Conservation (phyloP, 345 rosid species). For the Sonneratia caseolaris region DNA sequence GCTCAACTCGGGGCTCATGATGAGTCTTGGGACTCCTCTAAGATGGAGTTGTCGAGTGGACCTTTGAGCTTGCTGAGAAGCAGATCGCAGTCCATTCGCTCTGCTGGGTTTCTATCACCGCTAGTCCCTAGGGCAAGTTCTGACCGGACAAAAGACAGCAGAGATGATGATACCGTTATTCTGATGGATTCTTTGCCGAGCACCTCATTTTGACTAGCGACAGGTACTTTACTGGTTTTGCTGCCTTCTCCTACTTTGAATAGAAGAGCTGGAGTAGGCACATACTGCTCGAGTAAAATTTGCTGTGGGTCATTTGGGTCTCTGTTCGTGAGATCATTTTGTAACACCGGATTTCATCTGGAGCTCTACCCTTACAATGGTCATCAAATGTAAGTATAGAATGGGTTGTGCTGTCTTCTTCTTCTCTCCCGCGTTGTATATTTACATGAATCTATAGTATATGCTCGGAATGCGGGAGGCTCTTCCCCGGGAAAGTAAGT, state of each 20-base stretch:
- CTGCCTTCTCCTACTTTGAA: conserved; percentile 3
- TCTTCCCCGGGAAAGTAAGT: neutral
- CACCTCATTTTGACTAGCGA: conserved; percentile 30
- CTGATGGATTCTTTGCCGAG: conserved; percentile 74
- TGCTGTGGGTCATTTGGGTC: neutral
- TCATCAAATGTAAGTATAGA: neutral
- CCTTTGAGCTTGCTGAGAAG: conserved; percentile 28
- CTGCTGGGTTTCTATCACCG: conserved; percentile 43
- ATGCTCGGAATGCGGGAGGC: neutral
- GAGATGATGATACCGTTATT: conserved; percentile 45
- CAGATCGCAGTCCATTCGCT: conserved; percentile 34
- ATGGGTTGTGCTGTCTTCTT: neutral
- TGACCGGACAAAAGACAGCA: conserved; percentile 23
- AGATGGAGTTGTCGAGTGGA: conserved; percentile 14
- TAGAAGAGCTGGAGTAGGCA: conserved; percentile 7
- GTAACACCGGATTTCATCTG: conserved; percentile 1
- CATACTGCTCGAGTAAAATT: neutral
- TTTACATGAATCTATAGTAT: neutral
- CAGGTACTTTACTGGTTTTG: neutral
- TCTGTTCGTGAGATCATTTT: neutral
- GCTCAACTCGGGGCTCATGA: conserved; percentile 23
- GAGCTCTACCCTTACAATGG: neutral
- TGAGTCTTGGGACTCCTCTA: neutral
- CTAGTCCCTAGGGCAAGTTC: conserved; percentile 48
- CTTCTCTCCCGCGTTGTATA: neutral